Conservation (phyloP, 768 basidiomycete genomes). For the Leucosporidium yakuticum region DNA sequence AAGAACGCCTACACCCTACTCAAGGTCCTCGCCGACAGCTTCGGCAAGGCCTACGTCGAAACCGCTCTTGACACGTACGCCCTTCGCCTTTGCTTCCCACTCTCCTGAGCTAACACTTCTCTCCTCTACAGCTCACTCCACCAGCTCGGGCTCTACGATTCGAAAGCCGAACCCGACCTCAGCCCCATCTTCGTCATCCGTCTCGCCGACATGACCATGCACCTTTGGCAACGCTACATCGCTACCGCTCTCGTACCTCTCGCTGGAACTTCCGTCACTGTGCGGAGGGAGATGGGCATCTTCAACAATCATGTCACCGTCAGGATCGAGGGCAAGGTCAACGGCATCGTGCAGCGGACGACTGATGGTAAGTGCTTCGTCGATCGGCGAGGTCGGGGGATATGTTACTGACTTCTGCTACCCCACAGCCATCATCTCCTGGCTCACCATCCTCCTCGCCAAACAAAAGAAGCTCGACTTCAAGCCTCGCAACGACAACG, state of each 20-base stretch:
- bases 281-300: conserved; percentile 82
- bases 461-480: conserved; percentile 96
- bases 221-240: conserved; percentile 95
- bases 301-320: conserved; percentile 85
- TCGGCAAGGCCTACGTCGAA: conserved; percentile 78
- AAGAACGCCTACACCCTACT: conserved; percentile 81
- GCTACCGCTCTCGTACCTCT: conserved; percentile 84
- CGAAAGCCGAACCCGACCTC: conserved; percentile 73
- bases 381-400: no score
- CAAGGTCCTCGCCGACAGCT: conserved; percentile 76
- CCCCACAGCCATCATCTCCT: conserved; percentile 59
- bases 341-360: conserved; percentile 68
- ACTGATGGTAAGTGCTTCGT: conserved; percentile 62
- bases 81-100: not conserved
- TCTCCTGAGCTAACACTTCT: not conserved
- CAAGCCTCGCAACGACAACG: conserved; percentile 91
- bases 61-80: conserved; percentile 84
- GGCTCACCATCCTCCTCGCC: conserved; percentile 66
- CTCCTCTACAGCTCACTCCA: conserved; percentile 55
- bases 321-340: conserved; percentile 75
- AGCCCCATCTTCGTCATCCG: conserved; percentile 61
- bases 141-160: conserved; percentile 65
- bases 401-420: no score
- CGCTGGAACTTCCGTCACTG: conserved; percentile 67
- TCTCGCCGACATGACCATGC: conserved; percentile 76